These are phyloP conservation scores for Cryphonectria parasitica DNA, from an alignment of 2,329 filamentous ascomycete genomes.

Conservation along the genomic window DNA sequence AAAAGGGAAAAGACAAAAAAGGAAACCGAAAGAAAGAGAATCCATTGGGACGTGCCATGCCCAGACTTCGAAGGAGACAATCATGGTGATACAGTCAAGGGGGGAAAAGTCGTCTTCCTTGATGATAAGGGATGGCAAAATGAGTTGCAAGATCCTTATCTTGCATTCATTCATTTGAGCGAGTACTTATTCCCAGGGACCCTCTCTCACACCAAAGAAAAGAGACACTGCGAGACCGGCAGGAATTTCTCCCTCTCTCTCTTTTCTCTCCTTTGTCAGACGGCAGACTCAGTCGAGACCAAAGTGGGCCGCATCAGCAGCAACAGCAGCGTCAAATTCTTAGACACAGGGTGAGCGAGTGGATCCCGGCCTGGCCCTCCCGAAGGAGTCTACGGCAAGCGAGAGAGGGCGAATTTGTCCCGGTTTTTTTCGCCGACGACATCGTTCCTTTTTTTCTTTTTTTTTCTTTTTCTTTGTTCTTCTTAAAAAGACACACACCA, in stretches of 20 bases:
- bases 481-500: background rate
- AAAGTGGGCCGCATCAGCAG: slow-evolving; percentile 2
- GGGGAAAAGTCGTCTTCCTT: background rate
- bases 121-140: background rate
- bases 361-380: slow-evolving; percentile 19
- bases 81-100: background rate
- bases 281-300: background rate
- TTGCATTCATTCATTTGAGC: background rate
- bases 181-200: background rate
- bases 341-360: slow-evolving; percentile 6
- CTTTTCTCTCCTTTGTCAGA: background rate
- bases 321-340: background rate
- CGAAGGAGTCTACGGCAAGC: slow-evolving; percentile 10
- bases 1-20: too few species aligned
- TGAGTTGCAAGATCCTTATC: background rate
- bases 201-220: too few species aligned
- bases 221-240: too few species aligned
- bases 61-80: background rate
- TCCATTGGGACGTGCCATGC: too few species aligned
- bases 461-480: background rate
- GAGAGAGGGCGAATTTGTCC: slow-evolving; percentile 1
- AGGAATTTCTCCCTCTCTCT: too few species aligned
- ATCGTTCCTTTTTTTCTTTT: background rate
- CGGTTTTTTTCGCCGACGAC: slow-evolving; percentile 7
- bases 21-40: too few species aligned